Evolutionary conservation across 2,329 filamentous ascomycete species (phyloP), one percentile per base, ranked within the genome.

Genomic region (Colletotrichum siamense): DNA sequence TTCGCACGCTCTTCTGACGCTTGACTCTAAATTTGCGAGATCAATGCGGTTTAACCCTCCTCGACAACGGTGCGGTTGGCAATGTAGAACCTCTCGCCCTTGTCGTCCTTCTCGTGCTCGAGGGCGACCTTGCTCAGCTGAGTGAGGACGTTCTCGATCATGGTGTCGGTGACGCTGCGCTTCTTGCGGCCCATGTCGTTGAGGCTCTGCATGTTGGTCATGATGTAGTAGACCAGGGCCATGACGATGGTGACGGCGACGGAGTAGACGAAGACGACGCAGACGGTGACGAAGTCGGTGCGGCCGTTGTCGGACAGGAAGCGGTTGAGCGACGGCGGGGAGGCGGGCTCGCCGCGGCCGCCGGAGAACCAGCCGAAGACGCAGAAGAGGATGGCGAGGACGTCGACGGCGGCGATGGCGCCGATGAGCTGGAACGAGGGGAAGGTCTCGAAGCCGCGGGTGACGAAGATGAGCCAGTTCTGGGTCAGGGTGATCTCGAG

Each of bases 381-480:
- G 85, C 90, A 91, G 90, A 95, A 95, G 82, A 95, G 88, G 73
- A 94, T 95, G 49, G 94, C 92, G 32, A 95, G 85, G 68, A 91
- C 90, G 83, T 95, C 94, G 82, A 95, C 94, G 83, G 91, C 88
- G 79, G 94, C 87, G 84, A 95, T 95, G 80, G 94, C 94, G 78
- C 87, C 88, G 77, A 95, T 89, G 70, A 95, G 88, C 86, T 95
- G 93, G 92, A 92, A 94, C 3, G 93, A 94, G 76, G 94, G 94
- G 88, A 91, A 93, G 32, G 94, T 95, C 85, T 92, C 89, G 80
- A 91, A 92, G 82, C 94, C 92, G 81, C 94, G 92, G 55, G 94
- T 95, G 82, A 95, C 93, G 84, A 95, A 95, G 83, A 95, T 95
- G 75, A 95, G 89, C 93, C 94, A 95, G 83, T 95, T 95, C 86